Evolutionary conservation across 345 rosid species (phyloP).

Genomic region (Eucalyptus grandis): DNA sequence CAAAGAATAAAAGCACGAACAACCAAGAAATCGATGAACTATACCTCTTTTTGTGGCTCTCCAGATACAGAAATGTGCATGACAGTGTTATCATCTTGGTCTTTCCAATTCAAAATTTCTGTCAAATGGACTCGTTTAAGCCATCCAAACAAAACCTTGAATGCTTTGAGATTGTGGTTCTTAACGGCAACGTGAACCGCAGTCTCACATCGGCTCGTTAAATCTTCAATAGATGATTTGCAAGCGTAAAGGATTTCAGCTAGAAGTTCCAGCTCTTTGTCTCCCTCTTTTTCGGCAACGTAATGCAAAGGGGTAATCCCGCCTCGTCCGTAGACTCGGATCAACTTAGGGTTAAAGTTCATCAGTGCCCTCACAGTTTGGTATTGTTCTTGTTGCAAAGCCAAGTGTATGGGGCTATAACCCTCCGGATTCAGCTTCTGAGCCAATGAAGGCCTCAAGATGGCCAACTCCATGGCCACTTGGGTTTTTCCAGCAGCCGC

Average conservation of each 20-base stretch:
- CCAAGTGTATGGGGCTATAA: too few relatives aligned
- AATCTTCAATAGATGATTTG: neutral
- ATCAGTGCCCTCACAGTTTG: too few relatives aligned
- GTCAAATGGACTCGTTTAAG: fast-evolving
- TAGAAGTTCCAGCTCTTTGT: neutral
- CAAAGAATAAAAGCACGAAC: neutral
- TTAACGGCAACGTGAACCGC: neutral
- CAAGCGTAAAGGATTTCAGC: neutral
- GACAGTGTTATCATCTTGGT: neutral
- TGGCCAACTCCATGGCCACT: too few relatives aligned
- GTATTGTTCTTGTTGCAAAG: too few relatives aligned
- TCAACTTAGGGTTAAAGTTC: too few relatives aligned
- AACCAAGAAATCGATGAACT: neutral
- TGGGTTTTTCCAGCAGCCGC: too few relatives aligned
- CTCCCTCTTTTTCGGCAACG: too few relatives aligned
- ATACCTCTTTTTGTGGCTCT: neutral
- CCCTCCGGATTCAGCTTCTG: too few relatives aligned
- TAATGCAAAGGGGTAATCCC: too few relatives aligned
- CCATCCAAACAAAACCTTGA: neutral
- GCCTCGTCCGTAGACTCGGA: too few relatives aligned
- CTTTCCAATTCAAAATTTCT: neutral
- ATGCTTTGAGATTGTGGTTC: neutral
- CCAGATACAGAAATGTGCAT: neutral
- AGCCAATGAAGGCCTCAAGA: fast-evolving
- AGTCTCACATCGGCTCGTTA: neutral